A percentile compares a stretch with the other conserved stretches of the same genome.
These are phyloP conservation scores for Colletotrichum endophyticum DNA, from an alignment of 2,329 filamentous ascomycete species.

Conservation along the genomic window DNA sequence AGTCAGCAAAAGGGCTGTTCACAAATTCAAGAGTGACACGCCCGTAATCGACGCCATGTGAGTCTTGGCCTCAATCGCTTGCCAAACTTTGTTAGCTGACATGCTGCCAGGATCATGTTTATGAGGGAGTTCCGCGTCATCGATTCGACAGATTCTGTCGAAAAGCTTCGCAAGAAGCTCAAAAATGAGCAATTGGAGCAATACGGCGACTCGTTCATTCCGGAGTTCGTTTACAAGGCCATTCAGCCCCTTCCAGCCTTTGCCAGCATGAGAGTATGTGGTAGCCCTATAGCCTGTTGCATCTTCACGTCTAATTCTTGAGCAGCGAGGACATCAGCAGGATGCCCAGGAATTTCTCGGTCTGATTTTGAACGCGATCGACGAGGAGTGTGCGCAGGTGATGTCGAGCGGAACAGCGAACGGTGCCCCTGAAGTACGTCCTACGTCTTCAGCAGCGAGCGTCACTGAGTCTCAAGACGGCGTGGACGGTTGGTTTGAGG, in stretches of 20 bases:
- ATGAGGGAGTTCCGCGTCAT: constrained; percentile 90
- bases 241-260: constrained; percentile 88
- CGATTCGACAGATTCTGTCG: constrained; percentile 75
- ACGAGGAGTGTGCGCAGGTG: constrained; percentile 87
- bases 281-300: neutral
- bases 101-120: constrained; percentile 79
- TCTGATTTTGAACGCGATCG: constrained; percentile 88
- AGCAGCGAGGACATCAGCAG: constrained; percentile 89
- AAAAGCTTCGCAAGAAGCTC: constrained; percentile 74
- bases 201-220: constrained; percentile 89
- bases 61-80: constrained; percentile 34
- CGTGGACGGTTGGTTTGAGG: constrained; percentile 85
- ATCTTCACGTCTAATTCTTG: constrained; percentile 29
- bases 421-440: constrained; percentile 26
- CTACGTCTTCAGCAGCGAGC: constrained; percentile 28
- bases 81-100: neutral
- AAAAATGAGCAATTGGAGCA: constrained; percentile 86
- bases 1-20: constrained; percentile 79
- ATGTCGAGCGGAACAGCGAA: constrained; percentile 47
- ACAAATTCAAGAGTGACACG: constrained; percentile 95
- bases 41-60: constrained; percentile 93
- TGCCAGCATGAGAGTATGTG: constrained; percentile 83
- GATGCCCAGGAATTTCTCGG: constrained; percentile 97
- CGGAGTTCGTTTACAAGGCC: constrained; percentile 94
- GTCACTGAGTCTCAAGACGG: constrained; percentile 34